A percentile compares a stretch with the other conserved stretches of the same genome.
Evolutionary conservation across 23 red algal genomes (phyloP).

Genomic region (Cyanidium caldarium): DNA sequence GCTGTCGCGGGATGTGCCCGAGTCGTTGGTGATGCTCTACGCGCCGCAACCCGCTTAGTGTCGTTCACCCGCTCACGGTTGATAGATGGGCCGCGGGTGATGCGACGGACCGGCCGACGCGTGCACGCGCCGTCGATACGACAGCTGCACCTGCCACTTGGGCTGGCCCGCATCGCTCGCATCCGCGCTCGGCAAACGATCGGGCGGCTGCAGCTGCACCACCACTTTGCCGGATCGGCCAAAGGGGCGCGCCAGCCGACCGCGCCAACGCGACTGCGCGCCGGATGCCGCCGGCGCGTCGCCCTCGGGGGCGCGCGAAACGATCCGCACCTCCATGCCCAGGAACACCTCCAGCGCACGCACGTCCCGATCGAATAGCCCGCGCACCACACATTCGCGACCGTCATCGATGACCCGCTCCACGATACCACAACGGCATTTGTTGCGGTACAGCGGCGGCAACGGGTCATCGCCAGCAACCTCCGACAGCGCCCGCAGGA

Average conservation of each 20-base stretch:
- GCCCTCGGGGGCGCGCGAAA: neutral
- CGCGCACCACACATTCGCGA: neutral
- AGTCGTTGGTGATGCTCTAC: too few relatives aligned
- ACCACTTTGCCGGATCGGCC: constrained; percentile 1
- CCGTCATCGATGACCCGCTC: neutral
- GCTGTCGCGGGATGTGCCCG: neutral
- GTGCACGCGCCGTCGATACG: too few relatives aligned
- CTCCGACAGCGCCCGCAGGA: too few relatives aligned
- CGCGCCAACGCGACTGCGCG: neutral
- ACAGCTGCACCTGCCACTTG: too few relatives aligned
- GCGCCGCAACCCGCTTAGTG: too few relatives aligned
- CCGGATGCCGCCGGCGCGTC: neutral
- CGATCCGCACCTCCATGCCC: neutral
- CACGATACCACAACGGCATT: neutral
- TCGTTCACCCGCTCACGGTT: too few relatives aligned
- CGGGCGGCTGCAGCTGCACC: neutral
- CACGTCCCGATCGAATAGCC: neutral
- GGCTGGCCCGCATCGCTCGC: too few relatives aligned
- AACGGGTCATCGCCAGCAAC: too few relatives aligned
- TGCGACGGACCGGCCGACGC: too few relatives aligned
- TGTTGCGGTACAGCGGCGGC: neutral
- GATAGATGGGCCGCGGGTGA: too few relatives aligned
- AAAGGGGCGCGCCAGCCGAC: neutral
- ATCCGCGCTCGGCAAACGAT: too few relatives aligned
- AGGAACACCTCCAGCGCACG: neutral